Evolutionary conservation across 225 moss, liverwort and hornwort genomes (phyloP), one percentile per base, ranked within the genome.

Genomic region (Sphagnum tenellum): DNA sequence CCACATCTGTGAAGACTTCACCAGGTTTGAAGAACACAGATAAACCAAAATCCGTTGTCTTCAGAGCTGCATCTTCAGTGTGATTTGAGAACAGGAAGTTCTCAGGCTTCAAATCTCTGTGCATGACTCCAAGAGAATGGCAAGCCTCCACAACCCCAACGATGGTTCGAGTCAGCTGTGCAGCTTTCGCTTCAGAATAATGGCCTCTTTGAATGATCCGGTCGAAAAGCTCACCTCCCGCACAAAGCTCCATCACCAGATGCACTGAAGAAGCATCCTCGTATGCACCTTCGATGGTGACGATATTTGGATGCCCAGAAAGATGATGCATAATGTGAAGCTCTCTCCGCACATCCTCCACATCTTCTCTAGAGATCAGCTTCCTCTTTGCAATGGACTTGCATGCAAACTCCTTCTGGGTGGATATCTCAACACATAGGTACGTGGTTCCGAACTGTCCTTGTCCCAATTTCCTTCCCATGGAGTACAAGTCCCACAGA

Each of bases 261-360:
- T 64, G 64, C 49, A 64, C 64, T 5, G 64, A 49, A 8, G 2
- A 7, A 8, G 49, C 7, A 14, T 64, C 64, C 64, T 64, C 64
- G n/a, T 9, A 64, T 51, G 51, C 64, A 14, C 49, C 49, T 12
- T 64, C 50, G 47, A 64, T 49, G 29, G 3, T 46, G 10, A 64
- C 64, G 14, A 64, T 64, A 12, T 64, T 64, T 10, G 64, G 64
- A 48, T 64, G 64, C 64, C 48, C 64, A 4, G 64, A 51, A 47
- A 64, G 49, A 51, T 64, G 64, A n/a, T 64, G 64, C 64, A 64
- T 64, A 44, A 64, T 64, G 49, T 49, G 49, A 47, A 64, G 49
- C 64, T 64, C 64, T 49, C 64, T 47, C 64, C 64, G 64, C 64
- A 64, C 64, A 64, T 64, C 64, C 29, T 64, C 64, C 49, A 64